Conservation (phyloP, 371 early-diverging fungal species). For the Lichtheimia ramosa region DNA sequence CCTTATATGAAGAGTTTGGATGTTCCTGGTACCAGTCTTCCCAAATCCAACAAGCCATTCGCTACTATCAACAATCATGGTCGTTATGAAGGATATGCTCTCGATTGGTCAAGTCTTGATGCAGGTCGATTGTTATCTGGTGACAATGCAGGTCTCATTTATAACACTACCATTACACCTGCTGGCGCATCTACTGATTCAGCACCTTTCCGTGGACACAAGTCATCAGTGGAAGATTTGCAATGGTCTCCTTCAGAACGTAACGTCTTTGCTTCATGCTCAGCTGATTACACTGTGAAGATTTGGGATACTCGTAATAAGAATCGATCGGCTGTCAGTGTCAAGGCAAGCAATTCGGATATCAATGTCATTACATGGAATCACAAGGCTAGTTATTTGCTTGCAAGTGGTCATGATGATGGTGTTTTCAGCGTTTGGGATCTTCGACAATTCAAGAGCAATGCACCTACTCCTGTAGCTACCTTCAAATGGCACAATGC, state of each 20-base stretch:
- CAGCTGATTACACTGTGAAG: conserved; percentile 87
- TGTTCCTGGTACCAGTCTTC: conserved; percentile 69
- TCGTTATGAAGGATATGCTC: conserved; percentile 87
- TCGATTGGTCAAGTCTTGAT: conserved; percentile 87
- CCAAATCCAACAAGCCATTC: conserved; percentile 69
- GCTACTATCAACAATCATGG: conserved; percentile 81
- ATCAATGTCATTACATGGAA: conserved; percentile 98
- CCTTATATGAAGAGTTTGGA: conserved; percentile 76
- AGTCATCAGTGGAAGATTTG: conserved; percentile 90
- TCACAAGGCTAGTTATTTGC: conserved; percentile 71
- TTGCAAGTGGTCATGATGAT: conserved; percentile 94
- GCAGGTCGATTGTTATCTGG: conserved; percentile 86
- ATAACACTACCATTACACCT: conserved; percentile 68
- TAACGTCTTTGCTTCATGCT: conserved; percentile 91
- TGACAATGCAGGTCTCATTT: conserved; percentile 80
- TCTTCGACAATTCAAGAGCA: conserved; percentile 73
- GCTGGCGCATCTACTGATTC: conserved; percentile 68
- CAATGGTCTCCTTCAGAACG: conserved; percentile 94
- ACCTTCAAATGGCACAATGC: conserved; percentile 94
- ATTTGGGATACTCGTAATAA: conserved; percentile 93
- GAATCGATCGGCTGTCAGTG: conserved; percentile 73
- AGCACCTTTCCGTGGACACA: conserved; percentile 81
- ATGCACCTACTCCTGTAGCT: conserved; percentile 81
- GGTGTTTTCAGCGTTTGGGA: conserved; percentile 96
- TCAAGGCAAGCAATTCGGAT: conserved; percentile 84